phyloP scores from a whole-genome alignment of 495 filamentous ascomycete species.

The Schizothecium vesticola region DNA sequence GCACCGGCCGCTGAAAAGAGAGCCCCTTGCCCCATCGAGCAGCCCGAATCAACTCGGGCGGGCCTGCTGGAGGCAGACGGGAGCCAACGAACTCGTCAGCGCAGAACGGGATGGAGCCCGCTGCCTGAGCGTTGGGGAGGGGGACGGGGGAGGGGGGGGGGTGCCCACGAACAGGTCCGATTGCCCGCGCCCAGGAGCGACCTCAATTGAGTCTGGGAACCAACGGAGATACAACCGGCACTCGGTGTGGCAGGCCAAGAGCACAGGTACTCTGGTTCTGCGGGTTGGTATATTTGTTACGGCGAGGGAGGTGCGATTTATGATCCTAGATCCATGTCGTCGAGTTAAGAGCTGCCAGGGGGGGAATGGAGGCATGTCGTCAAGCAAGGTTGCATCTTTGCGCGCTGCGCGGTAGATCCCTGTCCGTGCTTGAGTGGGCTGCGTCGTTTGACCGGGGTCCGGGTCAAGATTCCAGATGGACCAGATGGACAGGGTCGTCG shows the following conservation, averaged over 20 bases:
- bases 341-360: constrained; percentile 23
- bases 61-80: not conserved
- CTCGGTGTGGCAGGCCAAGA: constrained; percentile 14
- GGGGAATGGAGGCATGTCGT: constrained; percentile 25
- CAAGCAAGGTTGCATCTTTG: constrained; percentile 16
- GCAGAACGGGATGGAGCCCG: constrained; percentile 14
- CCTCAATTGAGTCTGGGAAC: constrained; percentile 17
- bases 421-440: constrained; percentile 28
- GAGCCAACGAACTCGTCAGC: constrained; percentile 6
- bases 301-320: constrained; percentile 22
- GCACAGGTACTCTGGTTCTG: constrained; percentile 26
- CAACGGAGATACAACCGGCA: constrained; percentile 21
- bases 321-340: constrained; percentile 32
- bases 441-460: constrained; percentile 27
- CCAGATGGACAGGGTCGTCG: constrained; percentile 14
- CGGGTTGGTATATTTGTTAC: constrained; percentile 27
- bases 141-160: constrained; percentile 19
- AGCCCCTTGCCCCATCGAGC: not conserved
- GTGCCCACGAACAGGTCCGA: constrained; percentile 13
- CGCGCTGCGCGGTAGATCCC: constrained; percentile 28
- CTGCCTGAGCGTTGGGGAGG: constrained; percentile 24
- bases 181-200: not conserved
- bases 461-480: constrained; percentile 22
- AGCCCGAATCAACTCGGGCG: not conserved
- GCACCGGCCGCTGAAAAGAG: constrained; percentile 1